phyloP scores from a whole-genome alignment of 805 yeast genomes.

The Schwanniomyces vanrijiae region DNA sequence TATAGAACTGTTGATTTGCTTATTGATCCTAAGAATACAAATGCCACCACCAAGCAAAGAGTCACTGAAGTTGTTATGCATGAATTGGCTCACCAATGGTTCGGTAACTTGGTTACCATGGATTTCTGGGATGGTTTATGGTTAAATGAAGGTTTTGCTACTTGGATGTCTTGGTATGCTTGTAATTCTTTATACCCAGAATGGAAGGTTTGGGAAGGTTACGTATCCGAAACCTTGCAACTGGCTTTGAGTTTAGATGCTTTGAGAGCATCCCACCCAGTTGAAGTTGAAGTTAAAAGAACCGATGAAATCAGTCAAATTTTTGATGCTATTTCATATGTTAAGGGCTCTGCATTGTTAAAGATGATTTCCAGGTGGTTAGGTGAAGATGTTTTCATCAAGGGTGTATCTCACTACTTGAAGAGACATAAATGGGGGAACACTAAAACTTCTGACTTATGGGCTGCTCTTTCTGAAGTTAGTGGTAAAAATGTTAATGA shows the following conservation, averaged over 20 bases:
- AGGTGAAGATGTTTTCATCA: conserved; percentile 73
- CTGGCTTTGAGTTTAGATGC: conserved; percentile 74
- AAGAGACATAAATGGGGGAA: conserved; percentile 76
- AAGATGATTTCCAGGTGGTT: conserved; percentile 80
- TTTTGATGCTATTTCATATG: conserved; percentile 80
- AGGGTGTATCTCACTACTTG: conserved; percentile 77
- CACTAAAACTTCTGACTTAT: conserved; percentile 72
- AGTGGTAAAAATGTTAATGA: conserved; percentile 70
- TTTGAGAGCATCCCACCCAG: conserved; percentile 81
- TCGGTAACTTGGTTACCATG: conserved; percentile 87
- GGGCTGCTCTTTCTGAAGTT: conserved; percentile 70
- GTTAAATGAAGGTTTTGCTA: conserved; percentile 88
- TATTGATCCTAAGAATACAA: conserved; percentile 69
- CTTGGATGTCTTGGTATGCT: conserved; percentile 89
- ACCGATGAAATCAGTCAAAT: conserved; percentile 83
- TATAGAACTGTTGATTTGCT: conserved; percentile 76
- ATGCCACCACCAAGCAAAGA: conserved; percentile 62
- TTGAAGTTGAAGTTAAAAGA: conserved; percentile 76
- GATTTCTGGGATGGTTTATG: conserved; percentile 91
- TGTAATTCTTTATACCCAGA: conserved; percentile 76
- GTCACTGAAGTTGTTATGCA: conserved; percentile 87
- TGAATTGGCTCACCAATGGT: conserved; percentile 92
- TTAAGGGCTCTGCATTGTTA: conserved; percentile 77
- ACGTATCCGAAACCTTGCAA: conserved; percentile 75
- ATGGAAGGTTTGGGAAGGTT: conserved; percentile 86